phyloP scores from a whole-genome alignment of 1,284 basidiomycete genomes.

The Schizophyllum commune region DNA sequence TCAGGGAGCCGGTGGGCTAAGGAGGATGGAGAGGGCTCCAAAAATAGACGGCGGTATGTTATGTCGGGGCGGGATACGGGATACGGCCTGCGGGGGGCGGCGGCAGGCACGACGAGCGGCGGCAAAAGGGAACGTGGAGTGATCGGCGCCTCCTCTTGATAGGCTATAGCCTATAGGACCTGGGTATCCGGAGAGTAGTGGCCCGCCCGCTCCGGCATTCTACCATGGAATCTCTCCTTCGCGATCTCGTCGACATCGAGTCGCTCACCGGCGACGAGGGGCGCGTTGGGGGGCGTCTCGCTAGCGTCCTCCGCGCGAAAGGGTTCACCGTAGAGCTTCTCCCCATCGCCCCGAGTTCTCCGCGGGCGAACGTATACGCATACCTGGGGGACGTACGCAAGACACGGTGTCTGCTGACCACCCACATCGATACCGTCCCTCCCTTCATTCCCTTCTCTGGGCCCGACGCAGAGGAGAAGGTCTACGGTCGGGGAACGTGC shows the following conservation, averaged over 20 bases:
- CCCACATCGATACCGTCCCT: conserved; percentile 8
- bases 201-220: not conserved
- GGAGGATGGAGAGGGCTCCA: not conserved
- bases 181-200: not conserved
- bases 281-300: not conserved
- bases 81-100: too few species aligned
- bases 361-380: not conserved
- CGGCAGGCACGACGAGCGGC: not conserved
- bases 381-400: not conserved
- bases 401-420: conserved; percentile 6
- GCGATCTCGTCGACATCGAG: not conserved
- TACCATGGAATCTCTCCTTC: not conserved
- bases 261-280: not conserved
- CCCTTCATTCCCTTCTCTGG: conserved; percentile 8
- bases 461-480: conserved; percentile 3
- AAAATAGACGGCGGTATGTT: not conserved
- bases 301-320: not conserved
- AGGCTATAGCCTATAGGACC: not conserved
- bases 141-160: not conserved
- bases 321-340: not conserved
- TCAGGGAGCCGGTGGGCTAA: too few species aligned
- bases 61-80: not conserved
- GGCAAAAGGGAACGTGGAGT: not conserved
- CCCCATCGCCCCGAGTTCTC: not conserved
- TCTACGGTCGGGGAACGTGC: conserved; percentile 6